A percentile compares a stretch with the other conserved stretches of the same genome.
Evolutionary conservation across 2,329 filamentous ascomycete genomes (phyloP).

Genomic region (Volutella citrinella): DNA sequence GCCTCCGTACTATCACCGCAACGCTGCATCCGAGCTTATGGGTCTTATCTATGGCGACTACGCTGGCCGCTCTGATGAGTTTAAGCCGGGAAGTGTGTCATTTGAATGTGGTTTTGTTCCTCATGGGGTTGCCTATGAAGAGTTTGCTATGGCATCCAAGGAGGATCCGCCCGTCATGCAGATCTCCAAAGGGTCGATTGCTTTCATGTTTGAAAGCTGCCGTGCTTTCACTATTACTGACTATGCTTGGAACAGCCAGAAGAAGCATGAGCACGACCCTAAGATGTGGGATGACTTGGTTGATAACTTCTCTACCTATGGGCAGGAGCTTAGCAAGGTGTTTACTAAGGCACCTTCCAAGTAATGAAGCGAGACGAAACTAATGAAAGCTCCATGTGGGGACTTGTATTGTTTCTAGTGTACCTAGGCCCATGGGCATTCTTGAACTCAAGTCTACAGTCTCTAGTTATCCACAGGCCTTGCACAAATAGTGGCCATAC

Average conservation of each 20-base stretch:
- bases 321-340: no score
- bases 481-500: no score
- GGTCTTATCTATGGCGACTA: constrained; percentile 42
- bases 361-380: no score
- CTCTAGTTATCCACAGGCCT: no score
- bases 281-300: constrained; percentile 14
- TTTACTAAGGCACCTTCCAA: no score
- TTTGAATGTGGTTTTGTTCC: constrained; percentile 16
- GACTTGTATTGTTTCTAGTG: no score
- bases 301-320: constrained; percentile 14
- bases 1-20: constrained; percentile 64
- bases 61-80: constrained; percentile 21
- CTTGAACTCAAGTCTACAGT: no score
- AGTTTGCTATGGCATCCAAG: constrained; percentile 8
- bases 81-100: constrained; percentile 13
- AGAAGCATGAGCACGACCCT: constrained; percentile 11
- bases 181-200: constrained; percentile 7
- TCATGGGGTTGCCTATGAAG: constrained; percentile 15
- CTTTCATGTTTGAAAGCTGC: constrained; percentile 12
- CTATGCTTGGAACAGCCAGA: constrained; percentile 10
- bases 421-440: no score
- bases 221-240: constrained; percentile 12
- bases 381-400: no score
- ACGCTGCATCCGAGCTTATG: constrained; percentile 56
- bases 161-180: constrained; percentile 8